These are phyloP conservation scores for Meripilus lineatus DNA, from an alignment of 1,284 basidiomycete genomes.

Conservation along the genomic window DNA sequence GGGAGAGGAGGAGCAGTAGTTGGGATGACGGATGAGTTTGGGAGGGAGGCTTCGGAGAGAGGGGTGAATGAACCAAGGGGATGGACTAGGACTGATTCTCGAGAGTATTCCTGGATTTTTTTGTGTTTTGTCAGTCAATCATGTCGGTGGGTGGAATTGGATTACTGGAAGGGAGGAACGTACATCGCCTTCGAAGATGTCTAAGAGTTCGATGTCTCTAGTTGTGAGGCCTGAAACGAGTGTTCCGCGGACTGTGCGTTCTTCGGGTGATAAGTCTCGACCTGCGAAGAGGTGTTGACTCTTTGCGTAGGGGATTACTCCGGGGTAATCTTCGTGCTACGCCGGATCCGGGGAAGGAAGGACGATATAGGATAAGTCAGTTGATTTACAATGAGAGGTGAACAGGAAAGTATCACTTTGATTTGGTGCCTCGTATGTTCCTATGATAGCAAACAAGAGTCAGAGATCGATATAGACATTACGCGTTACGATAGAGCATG, in stretches of 20 bases:
- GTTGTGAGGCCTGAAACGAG: constrained; percentile 61
- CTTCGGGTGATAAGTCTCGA: constrained; percentile 41
- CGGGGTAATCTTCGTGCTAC: constrained; percentile 76
- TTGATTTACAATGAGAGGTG: neutral
- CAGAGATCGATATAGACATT: too few relatives aligned
- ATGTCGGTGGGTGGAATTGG: neutral
- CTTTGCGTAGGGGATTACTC: constrained; percentile 53
- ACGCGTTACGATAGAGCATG: too few relatives aligned
- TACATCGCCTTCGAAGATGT: constrained; percentile 79
- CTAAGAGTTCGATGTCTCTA: constrained; percentile 55
- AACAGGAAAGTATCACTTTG: constrained; percentile 25
- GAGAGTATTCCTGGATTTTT: constrained; percentile 61
- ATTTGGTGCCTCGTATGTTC: constrained; percentile 76
- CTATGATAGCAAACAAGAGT: constrained; percentile 33
- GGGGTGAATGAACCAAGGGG: constrained; percentile 42
- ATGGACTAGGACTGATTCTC: constrained; percentile 49
- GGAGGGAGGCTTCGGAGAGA: constrained; percentile 16
- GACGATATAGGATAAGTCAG: neutral
- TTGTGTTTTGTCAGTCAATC: neutral
- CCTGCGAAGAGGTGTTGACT: constrained; percentile 38
- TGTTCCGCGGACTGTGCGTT: constrained; percentile 63
- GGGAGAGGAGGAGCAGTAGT: constrained; percentile 38
- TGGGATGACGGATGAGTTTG: constrained; percentile 33
- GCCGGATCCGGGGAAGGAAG: neutral
- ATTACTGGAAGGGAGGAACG: constrained; percentile 24